Evolutionary conservation across 2,329 filamentous ascomycete genomes (phyloP).

Genomic region (Ophiostoma tasmaniense): DNA sequence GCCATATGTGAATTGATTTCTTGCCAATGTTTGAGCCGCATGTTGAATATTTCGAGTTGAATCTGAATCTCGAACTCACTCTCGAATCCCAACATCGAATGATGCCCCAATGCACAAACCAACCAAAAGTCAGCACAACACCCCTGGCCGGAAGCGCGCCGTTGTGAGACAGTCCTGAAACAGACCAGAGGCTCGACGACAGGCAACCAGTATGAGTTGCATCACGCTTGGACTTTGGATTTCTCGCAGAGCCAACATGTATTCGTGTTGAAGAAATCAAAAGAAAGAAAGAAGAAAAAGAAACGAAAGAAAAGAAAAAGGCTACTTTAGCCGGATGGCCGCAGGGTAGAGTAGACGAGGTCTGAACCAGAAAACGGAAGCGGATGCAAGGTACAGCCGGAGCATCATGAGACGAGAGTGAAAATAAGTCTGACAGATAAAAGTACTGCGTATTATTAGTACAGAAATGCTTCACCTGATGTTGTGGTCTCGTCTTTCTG

Average conservation of each 20-base stretch:
- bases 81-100: neutral
- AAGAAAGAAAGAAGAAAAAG: neutral
- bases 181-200: slow-evolving; percentile 4
- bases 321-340: neutral
- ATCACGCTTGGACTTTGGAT: neutral
- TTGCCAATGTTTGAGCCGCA: neutral
- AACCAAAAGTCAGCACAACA: neutral
- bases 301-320: neutral
- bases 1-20: too few species aligned
- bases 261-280: neutral
- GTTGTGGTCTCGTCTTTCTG: neutral
- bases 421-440: too few species aligned
- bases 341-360: slow-evolving; percentile 1
- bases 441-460: too few species aligned
- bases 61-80: too few species aligned
- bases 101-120: neutral
- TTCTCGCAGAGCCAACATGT: neutral
- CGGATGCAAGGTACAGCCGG: neutral
- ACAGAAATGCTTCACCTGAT: neutral
- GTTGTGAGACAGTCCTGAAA: slow-evolving; percentile 19
- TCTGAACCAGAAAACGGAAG: neutral
- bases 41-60: neutral
- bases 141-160: neutral
- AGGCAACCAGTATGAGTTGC: neutral
- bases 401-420: neutral